Percentiles rank a stretch among this genome's conserved stretches.
phyloP scores from a whole-genome alignment of 2,329 filamentous ascomycete species.

The Ophiostoma ips region DNA sequence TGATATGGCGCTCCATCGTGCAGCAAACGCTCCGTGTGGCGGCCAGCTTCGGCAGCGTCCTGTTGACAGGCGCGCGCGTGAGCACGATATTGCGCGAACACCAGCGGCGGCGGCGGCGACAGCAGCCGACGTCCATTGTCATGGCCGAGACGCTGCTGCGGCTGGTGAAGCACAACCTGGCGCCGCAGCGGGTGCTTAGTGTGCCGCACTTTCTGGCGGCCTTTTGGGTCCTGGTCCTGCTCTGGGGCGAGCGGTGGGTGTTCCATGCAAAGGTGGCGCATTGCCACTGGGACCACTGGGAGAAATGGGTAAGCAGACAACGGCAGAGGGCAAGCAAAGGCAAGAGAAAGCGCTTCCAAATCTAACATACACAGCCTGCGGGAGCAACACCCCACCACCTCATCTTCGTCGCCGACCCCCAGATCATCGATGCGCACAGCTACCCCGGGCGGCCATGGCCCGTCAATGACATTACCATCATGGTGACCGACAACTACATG shows the following conservation, averaged over 20 bases:
- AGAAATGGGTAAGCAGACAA: slow-evolving; percentile 65
- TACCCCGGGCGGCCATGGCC: slow-evolving; percentile 67
- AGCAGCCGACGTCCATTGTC: slow-evolving; percentile 16
- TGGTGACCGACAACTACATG: slow-evolving; percentile 79
- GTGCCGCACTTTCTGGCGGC: slow-evolving; percentile 54
- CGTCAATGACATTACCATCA: slow-evolving; percentile 36
- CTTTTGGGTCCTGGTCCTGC: slow-evolving; percentile 62
- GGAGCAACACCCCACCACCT: slow-evolving; percentile 71
- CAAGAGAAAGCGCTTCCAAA: slow-evolving; percentile 16
- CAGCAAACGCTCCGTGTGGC: not conserved
- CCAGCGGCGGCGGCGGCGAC: not conserved
- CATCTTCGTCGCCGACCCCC: slow-evolving; percentile 76
- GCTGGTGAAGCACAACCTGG: slow-evolving; percentile 32
- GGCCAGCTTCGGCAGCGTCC: not conserved
- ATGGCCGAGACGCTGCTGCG: slow-evolving; percentile 6
- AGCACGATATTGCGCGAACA: slow-evolving; percentile 10
- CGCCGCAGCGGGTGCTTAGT: slow-evolving; percentile 38
- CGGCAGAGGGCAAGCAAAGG: not conserved
- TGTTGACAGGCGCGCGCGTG: slow-evolving; percentile 5
- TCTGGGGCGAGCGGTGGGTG: slow-evolving; percentile 73
- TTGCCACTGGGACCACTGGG: slow-evolving; percentile 81
- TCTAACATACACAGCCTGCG: slow-evolving; percentile 45
- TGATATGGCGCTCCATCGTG: slow-evolving; percentile 18
- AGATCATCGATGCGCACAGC: slow-evolving; percentile 88
- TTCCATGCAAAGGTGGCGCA: slow-evolving; percentile 56